These are phyloP conservation scores for Solanum pinnatisectum DNA, from an alignment of 257 asterid species.

Conservation along the genomic window DNA sequence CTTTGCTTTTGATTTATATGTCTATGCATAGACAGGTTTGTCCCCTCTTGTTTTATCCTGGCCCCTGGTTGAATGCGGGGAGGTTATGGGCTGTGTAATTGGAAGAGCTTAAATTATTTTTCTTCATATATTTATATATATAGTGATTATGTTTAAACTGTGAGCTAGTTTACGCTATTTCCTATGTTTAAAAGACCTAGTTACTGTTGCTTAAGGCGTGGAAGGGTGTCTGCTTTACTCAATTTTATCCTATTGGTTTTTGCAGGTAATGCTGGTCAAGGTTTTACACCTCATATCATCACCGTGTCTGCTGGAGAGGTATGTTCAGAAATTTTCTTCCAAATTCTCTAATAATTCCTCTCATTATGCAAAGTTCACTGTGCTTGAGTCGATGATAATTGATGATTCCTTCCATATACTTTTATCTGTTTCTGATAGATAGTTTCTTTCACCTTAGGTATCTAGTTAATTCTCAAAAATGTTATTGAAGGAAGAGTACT, in stretches of 20 bases:
- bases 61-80: background rate
- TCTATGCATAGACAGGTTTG: background rate
- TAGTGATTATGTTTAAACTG: background rate
- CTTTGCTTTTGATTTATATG: background rate
- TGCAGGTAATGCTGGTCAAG: constrained; percentile 47
- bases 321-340: constrained; percentile 6
- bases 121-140: background rate
- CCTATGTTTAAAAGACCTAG: background rate
- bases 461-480: background rate
- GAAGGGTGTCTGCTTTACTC: background rate
- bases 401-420: background rate
- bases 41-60: background rate
- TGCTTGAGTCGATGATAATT: background rate
- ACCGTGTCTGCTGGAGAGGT: constrained; percentile 54
- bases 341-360: background rate
- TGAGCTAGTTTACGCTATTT: background rate
- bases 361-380: background rate
- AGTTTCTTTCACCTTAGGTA: background rate
- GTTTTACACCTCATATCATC: constrained; percentile 42
- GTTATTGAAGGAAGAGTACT: background rate
- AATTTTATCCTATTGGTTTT: background rate
- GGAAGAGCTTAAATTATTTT: background rate
- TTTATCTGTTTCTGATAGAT: background rate
- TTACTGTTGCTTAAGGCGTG: background rate
- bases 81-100: background rate